Conservation (phyloP, 495 filamentous ascomycete genomes). For the Jackrogersella minutella region DNA sequence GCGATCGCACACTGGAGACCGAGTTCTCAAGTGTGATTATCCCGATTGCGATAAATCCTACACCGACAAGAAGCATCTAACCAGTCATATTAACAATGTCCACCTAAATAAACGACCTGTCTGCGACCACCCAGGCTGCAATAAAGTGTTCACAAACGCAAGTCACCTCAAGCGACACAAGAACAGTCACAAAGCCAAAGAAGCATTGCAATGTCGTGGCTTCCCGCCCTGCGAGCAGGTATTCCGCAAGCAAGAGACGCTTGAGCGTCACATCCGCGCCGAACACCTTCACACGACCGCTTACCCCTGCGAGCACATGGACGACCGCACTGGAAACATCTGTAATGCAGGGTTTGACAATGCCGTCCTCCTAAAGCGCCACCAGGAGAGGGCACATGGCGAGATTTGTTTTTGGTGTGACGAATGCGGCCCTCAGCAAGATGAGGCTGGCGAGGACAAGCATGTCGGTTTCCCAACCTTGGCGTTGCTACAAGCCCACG, state of each 20-base stretch:
- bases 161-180: constrained; percentile 76
- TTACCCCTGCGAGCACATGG: constrained; percentile 68
- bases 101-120: constrained; percentile 76
- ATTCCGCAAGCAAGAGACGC: constrained; percentile 88
- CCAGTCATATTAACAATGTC: constrained; percentile 80
- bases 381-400: constrained; percentile 74
- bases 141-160: constrained; percentile 79
- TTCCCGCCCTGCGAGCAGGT: constrained; percentile 76
- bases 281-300: constrained; percentile 74
- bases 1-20: constrained; percentile 80
- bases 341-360: constrained; percentile 79
- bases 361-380: constrained; percentile 70
- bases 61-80: constrained; percentile 79
- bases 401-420: constrained; percentile 75
- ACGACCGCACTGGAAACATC: constrained; percentile 61
- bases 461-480: constrained; percentile 74
- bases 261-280: constrained; percentile 79
- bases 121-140: constrained; percentile 75
- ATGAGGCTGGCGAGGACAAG: constrained; percentile 21
- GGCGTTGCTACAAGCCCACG: constrained; percentile 73
- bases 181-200: constrained; percentile 70
- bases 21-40: constrained; percentile 73
- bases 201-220: constrained; percentile 75
- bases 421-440: constrained; percentile 60
- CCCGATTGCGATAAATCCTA: constrained; percentile 81